Conservation (phyloP, 306 rosid species). For the Castanospermum australe region DNA sequence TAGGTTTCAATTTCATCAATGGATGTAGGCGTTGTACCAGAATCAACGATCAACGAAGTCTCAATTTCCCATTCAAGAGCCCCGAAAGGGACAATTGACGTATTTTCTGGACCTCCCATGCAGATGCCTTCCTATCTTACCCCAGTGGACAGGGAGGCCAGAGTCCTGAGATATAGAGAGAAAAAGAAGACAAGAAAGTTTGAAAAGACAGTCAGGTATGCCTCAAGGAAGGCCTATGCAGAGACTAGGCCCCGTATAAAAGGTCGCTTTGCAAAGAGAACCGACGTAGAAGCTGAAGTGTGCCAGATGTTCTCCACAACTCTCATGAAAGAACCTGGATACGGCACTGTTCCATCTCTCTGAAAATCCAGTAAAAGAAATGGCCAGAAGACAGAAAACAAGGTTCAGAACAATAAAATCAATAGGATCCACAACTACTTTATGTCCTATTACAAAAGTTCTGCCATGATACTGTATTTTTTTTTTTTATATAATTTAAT, state of each 20-base stretch:
- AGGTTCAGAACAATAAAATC: background rate
- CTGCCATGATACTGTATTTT: conserved; percentile 36
- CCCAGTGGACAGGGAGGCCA: conserved; percentile 88
- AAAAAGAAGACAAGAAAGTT: conserved; percentile 93
- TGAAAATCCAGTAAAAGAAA: conserved; percentile 23
- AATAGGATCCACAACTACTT: conserved; percentile 14
- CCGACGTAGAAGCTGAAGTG: conserved; percentile 64
- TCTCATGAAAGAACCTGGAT: conserved; percentile 61
- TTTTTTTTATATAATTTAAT: conserved; percentile 36
- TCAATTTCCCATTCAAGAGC: conserved; percentile 63
- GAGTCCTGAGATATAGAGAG: conserved; percentile 87
- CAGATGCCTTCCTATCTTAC: conserved; percentile 64
- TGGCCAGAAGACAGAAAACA: background rate
- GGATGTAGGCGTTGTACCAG: conserved; percentile 91
- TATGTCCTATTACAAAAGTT: conserved; percentile 18
- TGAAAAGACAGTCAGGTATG: conserved; percentile 91
- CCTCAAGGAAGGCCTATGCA: conserved; percentile 96
- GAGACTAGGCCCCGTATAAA: conserved; percentile 93
- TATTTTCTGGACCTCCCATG: conserved; percentile 60
- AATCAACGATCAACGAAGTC: conserved; percentile 60
- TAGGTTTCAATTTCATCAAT: conserved; percentile 82
- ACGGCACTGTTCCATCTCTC: conserved; percentile 89
- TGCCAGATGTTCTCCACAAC: conserved; percentile 77
- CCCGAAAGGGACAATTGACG: conserved; percentile 82
- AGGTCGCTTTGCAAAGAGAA: conserved; percentile 87